Evolutionary conservation across 306 rosid genomes (phyloP).

Genomic region (Citrullus mucosospermus): DNA sequence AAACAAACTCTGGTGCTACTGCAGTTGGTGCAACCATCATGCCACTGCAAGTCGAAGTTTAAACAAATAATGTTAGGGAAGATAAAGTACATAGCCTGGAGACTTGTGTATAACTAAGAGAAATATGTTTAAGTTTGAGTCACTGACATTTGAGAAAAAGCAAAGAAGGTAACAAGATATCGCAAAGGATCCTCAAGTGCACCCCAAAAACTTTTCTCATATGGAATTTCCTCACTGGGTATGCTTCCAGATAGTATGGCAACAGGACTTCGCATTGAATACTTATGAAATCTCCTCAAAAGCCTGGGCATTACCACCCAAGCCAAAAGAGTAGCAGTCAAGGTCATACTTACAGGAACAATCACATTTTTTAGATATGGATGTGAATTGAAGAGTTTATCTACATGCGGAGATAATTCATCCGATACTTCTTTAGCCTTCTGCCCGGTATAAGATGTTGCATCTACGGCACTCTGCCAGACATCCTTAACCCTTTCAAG

Average conservation of each 20-base stretch:
- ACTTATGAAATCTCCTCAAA: slow-evolving; percentile 64
- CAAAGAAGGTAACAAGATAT: slow-evolving; percentile 64
- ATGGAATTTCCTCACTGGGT: slow-evolving; percentile 35
- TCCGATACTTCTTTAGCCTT: slow-evolving; percentile 57
- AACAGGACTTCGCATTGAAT: slow-evolving; percentile 42
- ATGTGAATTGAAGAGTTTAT: slow-evolving; percentile 51
- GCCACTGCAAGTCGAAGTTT: slow-evolving; percentile 53
- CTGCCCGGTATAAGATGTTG: slow-evolving; percentile 33
- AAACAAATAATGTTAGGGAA: background rate
- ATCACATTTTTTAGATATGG: slow-evolving; percentile 49
- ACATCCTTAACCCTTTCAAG: slow-evolving; percentile 38
- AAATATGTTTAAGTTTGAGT: slow-evolving; percentile 5
- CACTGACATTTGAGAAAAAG: slow-evolving; percentile 80
- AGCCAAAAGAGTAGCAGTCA: slow-evolving; percentile 56
- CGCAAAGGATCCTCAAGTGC: slow-evolving; percentile 88
- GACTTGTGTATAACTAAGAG: background rate
- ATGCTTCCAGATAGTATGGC: slow-evolving; percentile 31
- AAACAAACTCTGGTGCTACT: slow-evolving; percentile 53
- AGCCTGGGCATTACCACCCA: slow-evolving; percentile 83
- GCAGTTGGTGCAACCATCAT: slow-evolving; percentile 79
- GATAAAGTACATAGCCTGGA: background rate
- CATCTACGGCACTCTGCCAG: slow-evolving; percentile 52
- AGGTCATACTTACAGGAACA: slow-evolving; percentile 50
- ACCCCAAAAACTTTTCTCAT: slow-evolving; percentile 85
- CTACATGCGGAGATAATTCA: slow-evolving; percentile 47